Evolutionary conservation across 768 basidiomycete genomes (phyloP).

Genomic region (Suillus hirtellus): DNA sequence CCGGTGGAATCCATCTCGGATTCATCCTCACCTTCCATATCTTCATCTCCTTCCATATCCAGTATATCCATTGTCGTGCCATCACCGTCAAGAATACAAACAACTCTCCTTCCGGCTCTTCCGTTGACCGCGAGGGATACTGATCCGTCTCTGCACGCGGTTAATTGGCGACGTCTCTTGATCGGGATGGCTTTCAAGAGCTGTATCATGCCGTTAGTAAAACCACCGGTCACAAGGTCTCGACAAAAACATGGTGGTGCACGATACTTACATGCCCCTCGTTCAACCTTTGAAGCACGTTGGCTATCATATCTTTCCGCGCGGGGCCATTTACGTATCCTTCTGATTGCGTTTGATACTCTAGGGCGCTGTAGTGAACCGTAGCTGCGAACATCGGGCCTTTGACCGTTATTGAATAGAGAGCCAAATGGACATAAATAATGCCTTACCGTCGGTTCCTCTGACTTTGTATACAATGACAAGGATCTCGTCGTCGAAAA

Average conservation of each 20-base stretch:
- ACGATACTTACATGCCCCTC: slow-evolving; percentile 61
- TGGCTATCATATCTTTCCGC: slow-evolving; percentile 68
- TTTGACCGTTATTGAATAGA: slow-evolving; percentile 37
- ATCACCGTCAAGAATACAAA: slow-evolving; percentile 66
- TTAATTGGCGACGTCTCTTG: slow-evolving; percentile 56
- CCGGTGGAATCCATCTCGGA: slow-evolving; percentile 27
- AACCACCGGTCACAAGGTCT: slow-evolving; percentile 31
- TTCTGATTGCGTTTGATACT: slow-evolving; percentile 51
- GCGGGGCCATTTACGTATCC: slow-evolving; percentile 52
- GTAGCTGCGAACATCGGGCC: slow-evolving; percentile 63
- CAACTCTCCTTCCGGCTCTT: slow-evolving; percentile 69
- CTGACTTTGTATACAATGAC: slow-evolving; percentile 62
- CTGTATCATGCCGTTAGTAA: slow-evolving; percentile 42
- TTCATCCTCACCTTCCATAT: slow-evolving; percentile 43
- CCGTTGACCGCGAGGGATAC: slow-evolving; percentile 75
- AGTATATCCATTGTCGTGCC: slow-evolving; percentile 69
- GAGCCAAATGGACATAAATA: slow-evolving; percentile 21
- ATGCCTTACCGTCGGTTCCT: slow-evolving; percentile 42
- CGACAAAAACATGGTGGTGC: slow-evolving; percentile 30
- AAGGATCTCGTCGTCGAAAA: slow-evolving; percentile 75
- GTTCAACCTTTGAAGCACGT: slow-evolving; percentile 56
- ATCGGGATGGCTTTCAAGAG: slow-evolving; percentile 53
- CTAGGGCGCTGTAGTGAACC: slow-evolving; percentile 59
- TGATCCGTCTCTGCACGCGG: slow-evolving; percentile 49
- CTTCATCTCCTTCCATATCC: slow-evolving; percentile 71